Evolutionary conservation across 352 stramenopile genomes (phyloP), one percentile per base, ranked within the genome.

Genomic region (Peronospora tabacina): DNA sequence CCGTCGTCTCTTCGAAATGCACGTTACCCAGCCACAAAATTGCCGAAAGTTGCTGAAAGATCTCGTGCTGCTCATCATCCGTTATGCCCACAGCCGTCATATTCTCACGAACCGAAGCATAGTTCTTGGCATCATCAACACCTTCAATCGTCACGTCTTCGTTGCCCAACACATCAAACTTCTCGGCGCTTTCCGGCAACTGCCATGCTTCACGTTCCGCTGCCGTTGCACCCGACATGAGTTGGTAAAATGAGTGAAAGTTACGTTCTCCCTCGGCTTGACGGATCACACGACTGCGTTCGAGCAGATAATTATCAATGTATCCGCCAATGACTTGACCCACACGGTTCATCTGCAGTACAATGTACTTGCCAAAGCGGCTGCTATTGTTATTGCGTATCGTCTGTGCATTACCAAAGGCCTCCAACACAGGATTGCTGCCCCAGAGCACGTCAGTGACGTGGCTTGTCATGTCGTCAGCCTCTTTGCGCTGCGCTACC

Each of bases 241-340:
- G 59, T 68, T 97, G 86, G 70, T 97, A 97, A 63, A 97, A 97
- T 15, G 88, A 60, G 70, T 97, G 90, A 64, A 96, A 97, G 65
- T 96, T 97, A 48, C 90, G 84, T 66, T 97, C 90, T 44, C 79
- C 83, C 7, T 83, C 72, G 8, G 82, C 72, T 36, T 96, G 88
- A 52, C 77, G 67, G 46, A 92, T 86, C 49, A 97, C 78, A 38
- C 90, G 83, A 41, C 75, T 91, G 52, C 93, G 91, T 59, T 97
- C 90, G n/a, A 97, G 71, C 40, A 97, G 65, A 66, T 96, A 97
- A 51, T 89, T 89, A 62, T 89, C 73, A 32, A 89, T 87, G 66
- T 84, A 86, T 13, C 75, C 82, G n/a, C 75, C 75, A 46, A 90
- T 80, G 44, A 90, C 74, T 44, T 88, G 75, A 7, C 82, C 82